Conservation (phyloP, 441 rosid genomes). For the Hypseocharis bilobata region DNA sequence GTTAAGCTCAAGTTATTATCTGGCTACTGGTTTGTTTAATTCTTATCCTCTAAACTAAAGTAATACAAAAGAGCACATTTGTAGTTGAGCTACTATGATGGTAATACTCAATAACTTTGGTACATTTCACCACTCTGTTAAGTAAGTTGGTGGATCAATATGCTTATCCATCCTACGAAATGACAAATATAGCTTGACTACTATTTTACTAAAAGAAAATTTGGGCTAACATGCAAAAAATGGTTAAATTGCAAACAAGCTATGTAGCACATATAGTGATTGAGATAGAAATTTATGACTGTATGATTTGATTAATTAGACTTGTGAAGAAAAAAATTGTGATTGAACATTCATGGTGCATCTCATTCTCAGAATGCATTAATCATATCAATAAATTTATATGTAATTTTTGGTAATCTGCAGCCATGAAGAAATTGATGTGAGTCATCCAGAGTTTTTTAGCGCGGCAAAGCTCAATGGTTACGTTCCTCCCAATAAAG, state of each 20-base stretch:
- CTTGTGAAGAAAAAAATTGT: neutral
- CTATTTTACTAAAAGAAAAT: neutral
- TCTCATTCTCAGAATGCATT: slow-evolving; percentile 8
- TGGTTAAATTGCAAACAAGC: neutral
- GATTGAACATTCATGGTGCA: neutral
- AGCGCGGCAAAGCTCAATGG: slow-evolving; percentile 79
- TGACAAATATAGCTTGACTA: slow-evolving; percentile 1
- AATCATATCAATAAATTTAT: neutral
- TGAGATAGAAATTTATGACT: neutral
- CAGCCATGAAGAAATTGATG: slow-evolving; percentile 95
- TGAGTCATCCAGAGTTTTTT: slow-evolving; percentile 89
- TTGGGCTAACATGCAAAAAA: neutral
- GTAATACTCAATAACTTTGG: neutral
- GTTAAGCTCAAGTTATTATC: neutral
- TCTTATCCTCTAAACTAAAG: neutral
- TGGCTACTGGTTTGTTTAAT: neutral
- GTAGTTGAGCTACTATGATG: neutral
- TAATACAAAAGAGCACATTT: neutral
- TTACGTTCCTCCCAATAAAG: slow-evolving; percentile 79
- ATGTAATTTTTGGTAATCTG: slow-evolving; percentile 21
- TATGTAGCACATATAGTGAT: neutral
- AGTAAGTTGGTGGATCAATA: slow-evolving; percentile 2
- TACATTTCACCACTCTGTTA: neutral
- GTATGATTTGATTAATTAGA: neutral
- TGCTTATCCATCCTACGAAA: neutral